Base-by-base conservation (phyloP, 164 flowering plant species). In the Stephania cephalantha region DNA sequence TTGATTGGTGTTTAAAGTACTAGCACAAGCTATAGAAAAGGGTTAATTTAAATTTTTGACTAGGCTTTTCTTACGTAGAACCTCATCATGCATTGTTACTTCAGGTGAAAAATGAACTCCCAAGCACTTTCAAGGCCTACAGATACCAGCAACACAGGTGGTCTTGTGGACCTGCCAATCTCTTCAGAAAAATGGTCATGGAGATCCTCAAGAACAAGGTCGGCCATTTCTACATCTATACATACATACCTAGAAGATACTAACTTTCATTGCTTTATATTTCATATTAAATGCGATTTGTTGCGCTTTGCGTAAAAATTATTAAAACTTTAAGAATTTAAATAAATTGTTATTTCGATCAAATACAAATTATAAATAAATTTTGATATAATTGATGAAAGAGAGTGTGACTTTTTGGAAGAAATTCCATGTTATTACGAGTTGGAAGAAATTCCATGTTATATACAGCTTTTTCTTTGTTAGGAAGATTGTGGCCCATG, bases 91-190 rank as follows among this genome's bases (percentile, higher is more conserved):
- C 45, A 4, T 35, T 35, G 35, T 11, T 2, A 71, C 25, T 29
- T 7, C 64, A 94, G 97, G 99, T 86, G 66, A 93, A 90, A 82
- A 95, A 91, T 87, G 99, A 95, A 72, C 85, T 95, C 50, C 99
- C 99, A 8, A 95, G 99, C 75, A 95, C 99, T 42, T 89, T 95
- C 81, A 93, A 90, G 77, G 99, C 99, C 44, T 95, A 88, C 85
- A 86, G 99, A 2, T 95, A 81, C 79, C 99, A 95, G 87, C 99
- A 95, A 81, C 99, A 95, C 72, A 75, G 99, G 4, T 95, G 99
- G 98, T 95, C 99, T 1, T 93, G 98, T 79, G 99, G 99, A n/a
- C 99, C 99, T 52, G 98, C 99, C 1, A 95, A 95, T 87, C 84
- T 95, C 35, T 95, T 95, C 80, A 81, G 92, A 79, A 95, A 95